Percentiles rank a stretch among this genome's conserved stretches.
Conservation (phyloP, 2,329 filamentous ascomycete species). For the Xylaria polymorpha region DNA sequence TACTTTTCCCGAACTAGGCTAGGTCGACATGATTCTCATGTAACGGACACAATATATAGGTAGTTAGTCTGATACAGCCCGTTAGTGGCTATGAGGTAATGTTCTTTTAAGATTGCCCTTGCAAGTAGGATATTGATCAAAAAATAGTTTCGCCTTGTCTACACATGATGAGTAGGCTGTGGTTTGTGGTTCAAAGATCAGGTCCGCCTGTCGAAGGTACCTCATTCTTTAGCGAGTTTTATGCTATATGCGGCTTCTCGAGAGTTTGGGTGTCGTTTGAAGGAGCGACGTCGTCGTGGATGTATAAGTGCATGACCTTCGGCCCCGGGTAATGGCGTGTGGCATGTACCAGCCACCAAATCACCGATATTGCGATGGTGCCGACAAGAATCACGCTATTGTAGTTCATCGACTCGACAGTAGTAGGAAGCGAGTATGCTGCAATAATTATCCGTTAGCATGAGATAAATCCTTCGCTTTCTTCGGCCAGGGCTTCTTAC, state of each 20-base stretch:
- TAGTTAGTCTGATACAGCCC: background rate
- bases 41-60: background rate
- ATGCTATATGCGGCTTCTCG: conserved; percentile 24
- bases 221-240: conserved; percentile 14
- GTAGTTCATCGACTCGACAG: conserved; percentile 61
- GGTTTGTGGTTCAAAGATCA: background rate
- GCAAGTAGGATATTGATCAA: background rate
- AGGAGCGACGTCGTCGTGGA: conserved; percentile 48
- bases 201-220: background rate
- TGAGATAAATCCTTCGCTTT: conserved; percentile 1
- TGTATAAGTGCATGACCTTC: conserved; percentile 60
- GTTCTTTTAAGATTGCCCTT: background rate
- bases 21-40: background rate
- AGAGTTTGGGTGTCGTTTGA: conserved; percentile 21
- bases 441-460: conserved; percentile 17
- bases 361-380: conserved; percentile 57
- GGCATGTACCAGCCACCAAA: conserved; percentile 62
- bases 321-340: conserved; percentile 62
- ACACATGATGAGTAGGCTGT: background rate
- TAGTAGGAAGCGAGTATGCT: conserved; percentile 58
- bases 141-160: background rate
- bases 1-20: background rate
- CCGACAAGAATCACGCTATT: conserved; percentile 66
- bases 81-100: background rate
- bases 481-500: conserved; percentile 50